A percentile compares a stretch with the other conserved stretches of the same genome.
Evolutionary conservation across 2,329 filamentous ascomycete species (phyloP).

Genomic region (Tolypocladium pustulatum): DNA sequence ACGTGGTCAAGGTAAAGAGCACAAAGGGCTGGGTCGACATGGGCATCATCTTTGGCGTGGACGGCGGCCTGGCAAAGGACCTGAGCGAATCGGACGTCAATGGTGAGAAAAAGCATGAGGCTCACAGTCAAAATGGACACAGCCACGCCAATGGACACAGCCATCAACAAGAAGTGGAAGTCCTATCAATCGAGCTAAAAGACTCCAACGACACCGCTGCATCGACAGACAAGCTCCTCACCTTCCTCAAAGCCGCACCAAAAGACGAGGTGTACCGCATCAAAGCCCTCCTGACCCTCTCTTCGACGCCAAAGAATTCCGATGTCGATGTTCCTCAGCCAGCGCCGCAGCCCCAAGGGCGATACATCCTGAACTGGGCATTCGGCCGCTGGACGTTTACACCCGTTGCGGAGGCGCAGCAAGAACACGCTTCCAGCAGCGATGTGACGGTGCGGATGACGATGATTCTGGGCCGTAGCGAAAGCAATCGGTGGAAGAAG

Average conservation of each 20-base stretch:
- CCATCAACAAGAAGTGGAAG: constrained; percentile 84
- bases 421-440: constrained; percentile 44
- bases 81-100: constrained; percentile 31
- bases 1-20: constrained; percentile 77
- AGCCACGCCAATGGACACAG: constrained; percentile 22
- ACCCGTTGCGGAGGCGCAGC: constrained; percentile 27
- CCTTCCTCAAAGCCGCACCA: constrained; percentile 60
- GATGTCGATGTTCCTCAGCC: constrained; percentile 33
- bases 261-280: constrained; percentile 96
- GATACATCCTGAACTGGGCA: constrained; percentile 96
- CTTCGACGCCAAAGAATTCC: constrained; percentile 36
- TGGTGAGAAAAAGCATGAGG: constrained; percentile 18
- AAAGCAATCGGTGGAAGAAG: constrained; percentile 69
- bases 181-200: constrained; percentile 68
- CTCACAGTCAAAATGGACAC: constrained; percentile 19
- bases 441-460: constrained; percentile 58
- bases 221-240: constrained; percentile 51
- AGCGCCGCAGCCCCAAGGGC: constrained; percentile 20
- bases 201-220: constrained; percentile 28
- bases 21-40: constrained; percentile 68
- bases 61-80: constrained; percentile 61
- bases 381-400: constrained; percentile 95
- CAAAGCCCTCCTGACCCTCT: constrained; percentile 55
- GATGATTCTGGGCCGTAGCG: constrained; percentile 61
- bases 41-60: constrained; percentile 76